Percentiles rank a stretch among this genome's conserved stretches.
phyloP scores from a whole-genome alignment of 148 eudicot species.

The Vaccinium darrowii region DNA sequence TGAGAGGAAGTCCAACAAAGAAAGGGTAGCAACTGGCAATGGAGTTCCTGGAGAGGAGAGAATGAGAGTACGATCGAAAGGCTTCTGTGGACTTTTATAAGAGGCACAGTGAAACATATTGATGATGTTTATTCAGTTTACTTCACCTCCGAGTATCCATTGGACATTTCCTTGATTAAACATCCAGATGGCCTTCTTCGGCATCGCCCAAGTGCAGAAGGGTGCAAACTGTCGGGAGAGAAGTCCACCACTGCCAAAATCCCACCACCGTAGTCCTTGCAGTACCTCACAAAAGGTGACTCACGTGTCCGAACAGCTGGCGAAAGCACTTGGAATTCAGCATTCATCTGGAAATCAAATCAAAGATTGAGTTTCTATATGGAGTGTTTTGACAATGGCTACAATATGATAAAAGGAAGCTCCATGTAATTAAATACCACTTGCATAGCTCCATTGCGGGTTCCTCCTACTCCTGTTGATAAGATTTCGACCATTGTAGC shows the following conservation, averaged over 20 bases:
- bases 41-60: constrained; percentile 90
- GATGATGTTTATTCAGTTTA: background rate
- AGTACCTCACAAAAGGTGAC: constrained; percentile 38
- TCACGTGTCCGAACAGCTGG: constrained; percentile 58
- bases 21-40: constrained; percentile 50
- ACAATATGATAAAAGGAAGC: background rate
- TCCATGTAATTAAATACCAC: constrained; percentile 26
- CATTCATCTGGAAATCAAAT: constrained; percentile 41
- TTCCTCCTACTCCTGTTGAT: constrained; percentile 45
- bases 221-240: constrained; percentile 39
- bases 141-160: constrained; percentile 49
- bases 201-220: constrained; percentile 12
- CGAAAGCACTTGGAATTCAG: constrained; percentile 47
- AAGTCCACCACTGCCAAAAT: constrained; percentile 63
- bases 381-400: background rate
- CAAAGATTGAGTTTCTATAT: background rate
- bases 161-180: constrained; percentile 42
- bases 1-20: constrained; percentile 73
- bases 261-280: constrained; percentile 38
- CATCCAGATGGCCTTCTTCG: constrained; percentile 65
- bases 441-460: constrained; percentile 39
- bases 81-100: constrained; percentile 68
- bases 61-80: constrained; percentile 87
- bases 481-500: constrained; percentile 34
- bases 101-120: background rate